phyloP scores from a whole-genome alignment of 75 land plant genomes.

The Picea glauca region DNA sequence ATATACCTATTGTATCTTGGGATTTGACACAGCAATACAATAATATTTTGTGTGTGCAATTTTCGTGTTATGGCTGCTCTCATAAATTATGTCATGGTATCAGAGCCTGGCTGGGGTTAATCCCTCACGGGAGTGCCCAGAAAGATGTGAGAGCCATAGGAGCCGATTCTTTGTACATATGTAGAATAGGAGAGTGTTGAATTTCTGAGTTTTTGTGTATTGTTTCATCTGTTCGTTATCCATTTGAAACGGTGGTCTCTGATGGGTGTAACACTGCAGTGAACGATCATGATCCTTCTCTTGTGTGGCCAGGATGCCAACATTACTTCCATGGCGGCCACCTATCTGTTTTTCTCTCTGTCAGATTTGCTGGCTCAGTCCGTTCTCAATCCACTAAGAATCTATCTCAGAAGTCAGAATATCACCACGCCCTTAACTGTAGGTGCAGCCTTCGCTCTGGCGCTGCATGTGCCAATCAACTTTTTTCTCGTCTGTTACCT shows the following conservation, averaged over 20 bases:
- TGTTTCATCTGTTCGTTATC: no score
- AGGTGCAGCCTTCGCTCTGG: slow-evolving; percentile 37
- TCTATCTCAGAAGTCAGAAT: slow-evolving; percentile 38
- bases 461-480: slow-evolving; percentile 47
- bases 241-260: slow-evolving; percentile 15
- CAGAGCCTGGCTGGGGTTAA: no score
- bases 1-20: no score
- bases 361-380: slow-evolving; percentile 36
- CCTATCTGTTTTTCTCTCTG: slow-evolving; percentile 23
- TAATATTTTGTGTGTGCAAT: no score
- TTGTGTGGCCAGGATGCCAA: slow-evolving; percentile 35
- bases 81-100: no score
- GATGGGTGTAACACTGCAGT: slow-evolving; percentile 30
- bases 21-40: no score
- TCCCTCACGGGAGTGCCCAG: no score
- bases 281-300: slow-evolving; percentile 37
- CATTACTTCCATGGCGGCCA: slow-evolving; percentile 18
- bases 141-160: no score
- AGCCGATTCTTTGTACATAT: no score
- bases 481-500: slow-evolving; percentile 26
- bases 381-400: slow-evolving; percentile 33
- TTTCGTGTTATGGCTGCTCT: no score
- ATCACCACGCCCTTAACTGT: slow-evolving; percentile 50
- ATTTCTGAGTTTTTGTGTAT: no score
- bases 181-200: no score